Conservation (phyloP, 106 monocot genomes). For the Cymbidium sinense region DNA sequence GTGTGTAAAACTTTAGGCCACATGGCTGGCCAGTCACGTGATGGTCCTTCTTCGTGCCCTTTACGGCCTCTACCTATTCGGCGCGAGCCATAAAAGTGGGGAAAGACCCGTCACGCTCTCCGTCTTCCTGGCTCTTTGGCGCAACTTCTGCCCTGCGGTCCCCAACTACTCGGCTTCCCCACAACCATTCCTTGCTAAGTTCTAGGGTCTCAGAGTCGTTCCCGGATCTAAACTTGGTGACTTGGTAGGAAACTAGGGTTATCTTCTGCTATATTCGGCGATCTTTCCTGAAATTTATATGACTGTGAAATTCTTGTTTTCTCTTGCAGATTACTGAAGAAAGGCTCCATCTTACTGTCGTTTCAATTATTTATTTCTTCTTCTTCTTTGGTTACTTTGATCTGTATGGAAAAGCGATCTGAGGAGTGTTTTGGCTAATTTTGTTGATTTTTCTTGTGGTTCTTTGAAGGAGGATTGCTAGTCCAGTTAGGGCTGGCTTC, state of each 20-base stretch:
- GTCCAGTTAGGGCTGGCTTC: slow-evolving; percentile 80
- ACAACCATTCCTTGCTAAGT: background rate
- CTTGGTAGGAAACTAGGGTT: slow-evolving; percentile 1
- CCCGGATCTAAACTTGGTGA: background rate
- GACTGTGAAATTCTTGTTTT: background rate
- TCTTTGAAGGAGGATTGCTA: slow-evolving; percentile 24
- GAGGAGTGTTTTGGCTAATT: background rate
- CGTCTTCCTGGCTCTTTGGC: background rate
- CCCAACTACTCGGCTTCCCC: background rate
- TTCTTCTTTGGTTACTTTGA: background rate
- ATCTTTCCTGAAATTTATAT: background rate
- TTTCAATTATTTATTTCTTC: background rate
- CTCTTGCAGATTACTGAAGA: background rate
- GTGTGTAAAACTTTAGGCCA: too few relatives aligned
- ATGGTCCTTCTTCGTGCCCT: background rate
- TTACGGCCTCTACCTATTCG: too few relatives aligned
- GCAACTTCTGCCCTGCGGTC: background rate
- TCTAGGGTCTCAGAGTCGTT: background rate
- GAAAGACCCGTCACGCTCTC: background rate
- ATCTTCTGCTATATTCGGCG: background rate
- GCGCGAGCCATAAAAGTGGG: background rate
- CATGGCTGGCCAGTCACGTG: background rate
- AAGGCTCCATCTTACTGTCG: background rate
- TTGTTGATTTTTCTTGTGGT: background rate
- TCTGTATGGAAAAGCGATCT: slow-evolving; percentile 1